A percentile compares a stretch with the other conserved stretches of the same genome.
Conservation (phyloP, 2,329 filamentous ascomycete species). For the Leptographium radiaticola region DNA sequence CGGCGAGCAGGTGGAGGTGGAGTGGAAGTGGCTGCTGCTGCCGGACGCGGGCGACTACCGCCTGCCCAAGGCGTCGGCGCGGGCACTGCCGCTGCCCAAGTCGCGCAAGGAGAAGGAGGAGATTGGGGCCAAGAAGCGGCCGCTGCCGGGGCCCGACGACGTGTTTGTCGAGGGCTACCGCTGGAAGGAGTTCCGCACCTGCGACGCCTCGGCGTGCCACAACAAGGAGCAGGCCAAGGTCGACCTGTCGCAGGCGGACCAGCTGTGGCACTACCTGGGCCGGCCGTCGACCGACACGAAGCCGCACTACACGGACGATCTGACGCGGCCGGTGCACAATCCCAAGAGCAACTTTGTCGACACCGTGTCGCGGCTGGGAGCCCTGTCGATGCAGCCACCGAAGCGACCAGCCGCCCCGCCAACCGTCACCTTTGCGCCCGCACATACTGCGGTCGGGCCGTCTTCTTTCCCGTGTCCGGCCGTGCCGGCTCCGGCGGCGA, state of each 20-base stretch:
- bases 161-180: slow-evolving; percentile 53
- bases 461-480: slow-evolving; percentile 12
- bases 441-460: not conserved
- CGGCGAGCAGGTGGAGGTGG: slow-evolving; percentile 64
- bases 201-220: slow-evolving; percentile 26
- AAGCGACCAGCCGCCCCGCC: slow-evolving; percentile 7
- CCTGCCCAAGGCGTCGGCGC: slow-evolving; percentile 60
- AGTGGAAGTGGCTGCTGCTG: slow-evolving; percentile 75
- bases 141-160: slow-evolving; percentile 50
- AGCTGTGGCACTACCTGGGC: slow-evolving; percentile 82
- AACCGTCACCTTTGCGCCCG: slow-evolving; percentile 12
- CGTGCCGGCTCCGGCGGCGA: not conserved
- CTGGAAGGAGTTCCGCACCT: slow-evolving; percentile 70
- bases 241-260: slow-evolving; percentile 57
- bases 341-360: slow-evolving; percentile 60
- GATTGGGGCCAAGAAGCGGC: slow-evolving; percentile 53
- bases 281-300: slow-evolving; percentile 78
- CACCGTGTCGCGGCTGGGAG: slow-evolving; percentile 39
- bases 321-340: slow-evolving; percentile 44
- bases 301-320: slow-evolving; percentile 81
- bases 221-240: slow-evolving; percentile 55
- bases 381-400: slow-evolving; percentile 6
- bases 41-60: slow-evolving; percentile 57
- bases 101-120: slow-evolving; percentile 50
- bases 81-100: slow-evolving; percentile 57